Evolutionary conservation across 148 eudicot genomes (phyloP).

Genomic region (Euryodendron excelsum): DNA sequence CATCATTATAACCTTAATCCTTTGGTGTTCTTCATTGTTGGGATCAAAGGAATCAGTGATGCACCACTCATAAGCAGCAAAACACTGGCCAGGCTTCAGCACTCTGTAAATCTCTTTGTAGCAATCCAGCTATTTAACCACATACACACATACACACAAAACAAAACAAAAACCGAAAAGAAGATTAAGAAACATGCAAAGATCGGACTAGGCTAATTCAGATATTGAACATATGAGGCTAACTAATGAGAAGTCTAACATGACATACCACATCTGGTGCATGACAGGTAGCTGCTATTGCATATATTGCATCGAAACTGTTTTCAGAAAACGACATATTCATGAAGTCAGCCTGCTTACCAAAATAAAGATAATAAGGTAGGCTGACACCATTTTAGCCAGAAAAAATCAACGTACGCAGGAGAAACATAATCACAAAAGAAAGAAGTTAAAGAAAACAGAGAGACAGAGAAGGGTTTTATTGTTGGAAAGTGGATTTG

Average conservation of each 20-base stretch:
- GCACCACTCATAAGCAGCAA: slow-evolving; percentile 94
- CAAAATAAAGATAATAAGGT: not conserved
- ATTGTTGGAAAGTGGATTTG: not conserved
- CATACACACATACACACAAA: not conserved
- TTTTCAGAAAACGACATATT: slow-evolving; percentile 74
- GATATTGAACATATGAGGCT: too few relatives aligned
- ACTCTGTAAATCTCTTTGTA: slow-evolving; percentile 77
- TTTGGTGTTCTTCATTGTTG: slow-evolving; percentile 63
- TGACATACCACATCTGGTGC: slow-evolving; percentile 73
- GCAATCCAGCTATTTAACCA: slow-evolving; percentile 37
- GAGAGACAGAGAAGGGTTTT: not conserved
- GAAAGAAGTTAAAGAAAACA: not conserved
- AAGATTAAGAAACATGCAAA: not conserved
- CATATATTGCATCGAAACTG: slow-evolving; percentile 75
- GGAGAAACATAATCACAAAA: not conserved
- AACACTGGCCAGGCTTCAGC: slow-evolving; percentile 78
- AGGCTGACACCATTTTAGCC: not conserved
- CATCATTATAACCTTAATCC: slow-evolving; percentile 56
- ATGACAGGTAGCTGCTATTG: slow-evolving; percentile 92
- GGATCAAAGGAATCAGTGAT: slow-evolving; percentile 83
- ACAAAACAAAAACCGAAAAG: not conserved
- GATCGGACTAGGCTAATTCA: not conserved
- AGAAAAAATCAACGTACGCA: too few relatives aligned
- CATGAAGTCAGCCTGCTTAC: slow-evolving; percentile 87
- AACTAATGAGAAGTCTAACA: not conserved